Conservation (phyloP, 345 rosid species). For the Rhizophora mangle region DNA sequence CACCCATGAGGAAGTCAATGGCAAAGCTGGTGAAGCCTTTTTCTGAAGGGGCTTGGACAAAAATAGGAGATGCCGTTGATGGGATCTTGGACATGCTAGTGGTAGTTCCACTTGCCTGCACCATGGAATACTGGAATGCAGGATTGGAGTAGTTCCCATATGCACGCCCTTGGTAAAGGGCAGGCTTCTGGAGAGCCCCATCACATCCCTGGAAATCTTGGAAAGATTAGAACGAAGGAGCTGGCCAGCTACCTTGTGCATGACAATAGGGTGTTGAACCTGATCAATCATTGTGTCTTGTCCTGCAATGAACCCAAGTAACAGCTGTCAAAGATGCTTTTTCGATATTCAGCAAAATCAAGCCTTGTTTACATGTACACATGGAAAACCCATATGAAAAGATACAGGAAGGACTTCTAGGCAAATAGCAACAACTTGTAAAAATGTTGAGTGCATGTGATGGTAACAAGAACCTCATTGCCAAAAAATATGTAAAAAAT, state of each 20-base stretch:
- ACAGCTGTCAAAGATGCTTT: neutral
- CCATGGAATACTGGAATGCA: conserved; percentile 47
- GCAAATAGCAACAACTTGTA: no score
- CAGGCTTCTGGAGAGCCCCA: conserved; percentile 50
- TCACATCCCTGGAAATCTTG: conserved; percentile 37
- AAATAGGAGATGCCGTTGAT: conserved; percentile 23
- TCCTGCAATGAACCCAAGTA: conserved; percentile 32
- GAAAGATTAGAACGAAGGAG: conserved; percentile 44
- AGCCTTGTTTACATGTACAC: neutral
- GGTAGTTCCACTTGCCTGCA: conserved; percentile 27
- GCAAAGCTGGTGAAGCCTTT: conserved; percentile 28
- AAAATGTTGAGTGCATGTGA: no score
- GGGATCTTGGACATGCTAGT: conserved; percentile 28
- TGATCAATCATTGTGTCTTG: conserved; percentile 67
- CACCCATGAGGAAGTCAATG: conserved; percentile 38
- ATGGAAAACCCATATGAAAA: no score
- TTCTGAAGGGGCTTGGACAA: conserved; percentile 29
- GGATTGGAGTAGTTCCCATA: conserved; percentile 68
- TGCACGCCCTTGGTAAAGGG: conserved; percentile 46
- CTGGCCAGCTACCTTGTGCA: conserved; percentile 73
- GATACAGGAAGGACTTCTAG: neutral
- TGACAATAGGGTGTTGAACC: conserved; percentile 57
- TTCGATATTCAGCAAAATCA: neutral
- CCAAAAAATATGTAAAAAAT: no score
- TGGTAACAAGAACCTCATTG: neutral